phyloP scores from a whole-genome alignment of 1,284 basidiomycete genomes.

The Apiotrichum domesticum region DNA sequence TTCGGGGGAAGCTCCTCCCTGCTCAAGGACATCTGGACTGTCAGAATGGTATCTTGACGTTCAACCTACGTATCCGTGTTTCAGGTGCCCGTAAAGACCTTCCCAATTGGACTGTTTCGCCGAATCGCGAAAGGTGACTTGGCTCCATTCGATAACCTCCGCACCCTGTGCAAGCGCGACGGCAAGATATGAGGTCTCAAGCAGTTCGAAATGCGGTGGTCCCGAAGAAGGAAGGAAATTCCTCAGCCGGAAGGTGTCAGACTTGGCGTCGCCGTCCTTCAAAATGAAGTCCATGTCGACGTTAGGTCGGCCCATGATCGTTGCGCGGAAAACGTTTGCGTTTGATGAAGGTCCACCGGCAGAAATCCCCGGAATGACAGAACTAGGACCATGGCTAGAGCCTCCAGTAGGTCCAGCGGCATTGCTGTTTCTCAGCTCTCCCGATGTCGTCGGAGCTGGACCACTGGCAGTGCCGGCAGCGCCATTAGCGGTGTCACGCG shows the following conservation, averaged over 20 bases:
- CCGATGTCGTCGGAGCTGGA: no score
- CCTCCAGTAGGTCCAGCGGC: no score
- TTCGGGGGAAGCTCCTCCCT: constrained; percentile 11
- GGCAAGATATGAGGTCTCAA: neutral
- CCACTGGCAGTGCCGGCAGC: no score
- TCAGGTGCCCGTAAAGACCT: neutral
- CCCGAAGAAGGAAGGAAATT: neutral
- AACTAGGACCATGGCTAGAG: no score
- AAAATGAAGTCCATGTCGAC: neutral
- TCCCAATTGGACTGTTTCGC: constrained; percentile 6
- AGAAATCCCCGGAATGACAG: no score
- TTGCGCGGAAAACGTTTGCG: neutral
- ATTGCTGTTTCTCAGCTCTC: no score
- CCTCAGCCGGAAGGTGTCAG: neutral
- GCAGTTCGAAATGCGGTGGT: neutral
- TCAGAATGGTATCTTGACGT: neutral
- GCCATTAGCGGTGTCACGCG: neutral
- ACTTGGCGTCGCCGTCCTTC: neutral
- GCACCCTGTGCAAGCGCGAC: constrained; percentile 12
- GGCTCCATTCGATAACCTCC: constrained; percentile 17
- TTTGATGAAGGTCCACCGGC: no score
- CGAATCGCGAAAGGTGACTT: neutral
- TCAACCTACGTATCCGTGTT: constrained; percentile 1
- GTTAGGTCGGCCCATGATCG: neutral
- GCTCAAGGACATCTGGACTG: constrained; percentile 13